These are phyloP conservation scores for Trichosporon sp. DNA, from an alignment of 1,284 basidiomycete species.

Conservation along the genomic window DNA sequence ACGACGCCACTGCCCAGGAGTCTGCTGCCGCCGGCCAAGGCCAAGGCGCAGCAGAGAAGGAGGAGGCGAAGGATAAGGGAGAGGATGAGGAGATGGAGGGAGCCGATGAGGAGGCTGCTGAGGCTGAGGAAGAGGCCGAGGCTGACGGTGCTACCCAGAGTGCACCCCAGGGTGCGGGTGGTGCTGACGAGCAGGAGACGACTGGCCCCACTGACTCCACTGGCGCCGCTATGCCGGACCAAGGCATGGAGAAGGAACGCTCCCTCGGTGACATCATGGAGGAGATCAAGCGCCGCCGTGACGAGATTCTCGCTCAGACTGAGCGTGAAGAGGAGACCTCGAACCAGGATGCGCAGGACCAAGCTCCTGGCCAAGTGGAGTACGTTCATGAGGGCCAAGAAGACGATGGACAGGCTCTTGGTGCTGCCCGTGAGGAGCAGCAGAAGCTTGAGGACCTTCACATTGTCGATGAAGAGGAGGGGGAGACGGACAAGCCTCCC, in stretches of 20 bases:
- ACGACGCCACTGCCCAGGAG: conserved; percentile 37
- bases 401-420: conserved; percentile 77
- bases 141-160: conserved; percentile 23
- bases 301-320: conserved; percentile 69
- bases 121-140: conserved; percentile 26
- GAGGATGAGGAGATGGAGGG: conserved; percentile 32
- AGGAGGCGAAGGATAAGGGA: conserved; percentile 37
- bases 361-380: conserved; percentile 64
- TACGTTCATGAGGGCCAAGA: conserved; percentile 70
- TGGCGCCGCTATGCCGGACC: conserved; percentile 40
- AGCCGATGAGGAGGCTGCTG: conserved; percentile 23
- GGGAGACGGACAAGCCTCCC: neutral
- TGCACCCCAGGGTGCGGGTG: conserved; percentile 30
- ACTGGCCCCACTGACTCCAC: conserved; percentile 41
- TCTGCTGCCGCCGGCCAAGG: conserved; percentile 42
- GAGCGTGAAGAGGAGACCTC: conserved; percentile 48
- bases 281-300: conserved; percentile 76
- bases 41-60: conserved; percentile 30
- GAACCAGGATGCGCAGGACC: conserved; percentile 43
- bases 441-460: conserved; percentile 76
- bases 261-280: conserved; percentile 80
- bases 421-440: conserved; percentile 73
- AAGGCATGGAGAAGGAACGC: conserved; percentile 60
- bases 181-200: conserved; percentile 37
- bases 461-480: conserved; percentile 59